Evolutionary conservation across 345 rosid species (phyloP), one percentile per base, ranked within the genome.

Genomic region (Theobroma cacao): DNA sequence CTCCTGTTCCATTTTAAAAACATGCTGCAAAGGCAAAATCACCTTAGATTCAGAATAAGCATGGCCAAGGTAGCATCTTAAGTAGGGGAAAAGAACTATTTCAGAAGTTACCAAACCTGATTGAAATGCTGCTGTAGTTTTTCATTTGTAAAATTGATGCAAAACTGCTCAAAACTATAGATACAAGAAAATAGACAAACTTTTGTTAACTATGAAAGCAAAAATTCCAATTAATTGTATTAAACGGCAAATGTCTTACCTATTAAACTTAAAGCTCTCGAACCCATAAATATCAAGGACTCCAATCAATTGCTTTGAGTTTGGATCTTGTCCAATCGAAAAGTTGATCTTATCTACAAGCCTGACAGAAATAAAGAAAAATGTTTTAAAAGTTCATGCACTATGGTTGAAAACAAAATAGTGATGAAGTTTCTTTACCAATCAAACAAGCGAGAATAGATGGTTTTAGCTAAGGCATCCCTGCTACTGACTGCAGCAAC

Each of bases 1-100:
- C 83, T 96, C 98, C 83, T 96, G 99, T 84, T 96, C 99, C 99
- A 92, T 96, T 89, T 96, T 96, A 84, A 96, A 96, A 80, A 96
- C 99, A 81, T 96, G 98, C 98, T 96, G 95, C 82, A 85, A 78
- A 70, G 20, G 77, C 33, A 75, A 45, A 84, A 80, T 59, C 47
- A 72, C 53, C 66, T 79, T 76, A 68, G 43, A 41, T 24, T 75
- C 61, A 85, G 82, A 75, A 62, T 48, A 74, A 73, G 69, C 18
- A 60, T 58, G 70, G 71, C 60, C 72, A 75, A n/a, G 40, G 7
- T 45, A 78, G 68, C 45, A 59, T 10, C 72, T 26, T 52, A 52
- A 71, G 68, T 20, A 68, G 48, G 38, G 64, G 71, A 78, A 65
- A 75, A 78, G 47, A 69, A 75, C 78, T 64, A 52, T 33, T 52